phyloP scores from a whole-genome alignment of 768 basidiomycete species.

The Trametes maxima region DNA sequence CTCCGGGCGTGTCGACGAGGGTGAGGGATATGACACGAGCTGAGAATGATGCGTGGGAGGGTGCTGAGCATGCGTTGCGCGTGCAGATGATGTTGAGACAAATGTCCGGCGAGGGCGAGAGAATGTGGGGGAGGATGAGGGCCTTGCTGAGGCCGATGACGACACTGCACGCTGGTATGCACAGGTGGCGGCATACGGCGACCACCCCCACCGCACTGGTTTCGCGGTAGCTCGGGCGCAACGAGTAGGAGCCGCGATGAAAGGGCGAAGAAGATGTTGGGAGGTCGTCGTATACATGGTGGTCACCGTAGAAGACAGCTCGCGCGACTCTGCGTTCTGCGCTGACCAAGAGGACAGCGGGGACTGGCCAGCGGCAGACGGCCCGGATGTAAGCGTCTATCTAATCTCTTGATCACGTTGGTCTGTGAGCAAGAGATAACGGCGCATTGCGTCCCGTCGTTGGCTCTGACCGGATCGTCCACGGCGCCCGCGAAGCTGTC shows the following conservation, averaged over 20 bases:
- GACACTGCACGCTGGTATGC: neutral
- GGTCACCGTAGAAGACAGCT: constrained; percentile 4
- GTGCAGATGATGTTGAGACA: constrained; percentile 5
- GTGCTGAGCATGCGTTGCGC: constrained; percentile 43
- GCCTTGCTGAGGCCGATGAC: neutral
- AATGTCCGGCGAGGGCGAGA: constrained; percentile 12
- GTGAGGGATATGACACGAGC: constrained; percentile 49
- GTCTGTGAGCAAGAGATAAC: too few species aligned
- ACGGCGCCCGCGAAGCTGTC: neutral
- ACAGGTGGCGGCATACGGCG: neutral
- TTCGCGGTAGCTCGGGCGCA: neutral
- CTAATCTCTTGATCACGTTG: constrained; percentile 1
- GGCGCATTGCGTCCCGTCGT: neutral
- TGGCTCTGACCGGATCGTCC: constrained; percentile 7
- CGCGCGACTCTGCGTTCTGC: neutral
- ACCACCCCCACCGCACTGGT: neutral
- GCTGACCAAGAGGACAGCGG: constrained; percentile 12
- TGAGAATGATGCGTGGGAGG: constrained; percentile 47
- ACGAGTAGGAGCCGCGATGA: constrained; percentile 4
- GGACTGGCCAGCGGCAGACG: constrained; percentile 1
- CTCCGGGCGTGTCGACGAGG: constrained; percentile 28
- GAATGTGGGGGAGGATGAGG: neutral
- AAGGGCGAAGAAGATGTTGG: constrained; percentile 1
- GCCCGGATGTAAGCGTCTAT: constrained; percentile 4
- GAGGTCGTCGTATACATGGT: constrained; percentile 12